Evolutionary conservation across 2,329 filamentous ascomycete species (phyloP).

Genomic region (Rutstroemia sp.): DNA sequence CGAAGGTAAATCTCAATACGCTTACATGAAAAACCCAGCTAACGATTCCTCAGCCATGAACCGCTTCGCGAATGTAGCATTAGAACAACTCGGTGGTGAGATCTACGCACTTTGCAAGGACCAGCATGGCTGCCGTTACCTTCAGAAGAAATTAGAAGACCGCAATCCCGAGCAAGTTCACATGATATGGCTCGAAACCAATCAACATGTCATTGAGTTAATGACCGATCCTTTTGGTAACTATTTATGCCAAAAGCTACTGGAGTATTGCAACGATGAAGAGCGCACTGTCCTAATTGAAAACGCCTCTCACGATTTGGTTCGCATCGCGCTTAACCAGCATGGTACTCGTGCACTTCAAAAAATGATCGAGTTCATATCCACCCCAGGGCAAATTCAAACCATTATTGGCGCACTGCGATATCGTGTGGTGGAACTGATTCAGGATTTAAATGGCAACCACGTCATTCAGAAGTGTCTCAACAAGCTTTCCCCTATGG

Average conservation of each 20-base stretch:
- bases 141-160: conserved; percentile 96
- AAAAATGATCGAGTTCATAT: conserved; percentile 99
- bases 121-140: conserved; percentile 91
- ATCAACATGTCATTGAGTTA: conserved; percentile 87
- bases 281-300: conserved; percentile 90
- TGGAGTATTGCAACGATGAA: conserved; percentile 91
- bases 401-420: conserved; percentile 82
- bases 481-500: conserved; percentile 77
- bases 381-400: conserved; percentile 74
- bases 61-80: conserved; percentile 73
- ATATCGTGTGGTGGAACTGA: conserved; percentile 81
- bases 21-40: conserved; percentile 8
- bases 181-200: conserved; percentile 91
- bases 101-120: conserved; percentile 94
- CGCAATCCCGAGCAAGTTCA: conserved; percentile 75
- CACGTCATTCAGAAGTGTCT: conserved; percentile 99
- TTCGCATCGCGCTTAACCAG: conserved; percentile 91
- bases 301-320: conserved; percentile 81
- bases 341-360: conserved; percentile 93
- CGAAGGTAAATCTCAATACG: conserved; percentile 45
- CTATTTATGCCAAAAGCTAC: conserved; percentile 96
- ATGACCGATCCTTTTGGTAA: conserved; percentile 99
- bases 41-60: conserved; percentile 49
- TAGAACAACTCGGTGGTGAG: conserved; percentile 74
- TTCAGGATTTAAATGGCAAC: conserved; percentile 96